Percentiles rank a stretch among this genome's conserved stretches.
Conservation (phyloP, 495 filamentous ascomycete genomes). For the Penicillium samsonianum region DNA sequence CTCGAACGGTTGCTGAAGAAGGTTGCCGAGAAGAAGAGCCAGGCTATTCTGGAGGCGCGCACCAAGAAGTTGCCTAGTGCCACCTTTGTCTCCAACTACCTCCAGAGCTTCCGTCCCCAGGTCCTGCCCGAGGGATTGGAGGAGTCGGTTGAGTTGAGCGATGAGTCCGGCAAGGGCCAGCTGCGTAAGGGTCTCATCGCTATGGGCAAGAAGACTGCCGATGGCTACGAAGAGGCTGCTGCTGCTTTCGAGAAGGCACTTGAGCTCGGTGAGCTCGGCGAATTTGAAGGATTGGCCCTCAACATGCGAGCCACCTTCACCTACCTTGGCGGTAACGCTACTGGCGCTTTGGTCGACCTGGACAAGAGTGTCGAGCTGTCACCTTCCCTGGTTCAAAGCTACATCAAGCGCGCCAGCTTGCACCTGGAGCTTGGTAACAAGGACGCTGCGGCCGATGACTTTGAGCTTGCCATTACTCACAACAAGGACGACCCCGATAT, state of each 20-base stretch:
- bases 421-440: slow-evolving; percentile 93
- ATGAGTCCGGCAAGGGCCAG: slow-evolving; percentile 80
- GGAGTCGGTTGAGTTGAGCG: slow-evolving; percentile 69
- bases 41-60: slow-evolving; percentile 75
- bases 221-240: slow-evolving; percentile 86
- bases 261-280: slow-evolving; percentile 71
- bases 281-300: slow-evolving; percentile 86
- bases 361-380: slow-evolving; percentile 90
- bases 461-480: slow-evolving; percentile 79
- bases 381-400: slow-evolving; percentile 87
- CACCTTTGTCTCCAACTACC: slow-evolving; percentile 96
- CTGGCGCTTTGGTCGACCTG: slow-evolving; percentile 76
- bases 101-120: slow-evolving; percentile 91
- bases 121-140: slow-evolving; percentile 80
- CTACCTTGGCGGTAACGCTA: slow-evolving; percentile 86
- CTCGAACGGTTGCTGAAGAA: slow-evolving; percentile 96
- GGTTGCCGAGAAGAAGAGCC: slow-evolving; percentile 90
- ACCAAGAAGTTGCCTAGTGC: slow-evolving; percentile 86
- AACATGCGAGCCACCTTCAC: slow-evolving; percentile 96
- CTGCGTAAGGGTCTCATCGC: slow-evolving; percentile 77
- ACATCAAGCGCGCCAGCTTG: slow-evolving; percentile 98
- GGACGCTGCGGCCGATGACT: slow-evolving; percentile 83
- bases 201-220: slow-evolving; percentile 80
- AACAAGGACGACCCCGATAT: slow-evolving; percentile 93
- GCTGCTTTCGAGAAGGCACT: slow-evolving; percentile 84